Conservation (phyloP, 2,329 filamentous ascomycete genomes). For the Penicillium decumbens region DNA sequence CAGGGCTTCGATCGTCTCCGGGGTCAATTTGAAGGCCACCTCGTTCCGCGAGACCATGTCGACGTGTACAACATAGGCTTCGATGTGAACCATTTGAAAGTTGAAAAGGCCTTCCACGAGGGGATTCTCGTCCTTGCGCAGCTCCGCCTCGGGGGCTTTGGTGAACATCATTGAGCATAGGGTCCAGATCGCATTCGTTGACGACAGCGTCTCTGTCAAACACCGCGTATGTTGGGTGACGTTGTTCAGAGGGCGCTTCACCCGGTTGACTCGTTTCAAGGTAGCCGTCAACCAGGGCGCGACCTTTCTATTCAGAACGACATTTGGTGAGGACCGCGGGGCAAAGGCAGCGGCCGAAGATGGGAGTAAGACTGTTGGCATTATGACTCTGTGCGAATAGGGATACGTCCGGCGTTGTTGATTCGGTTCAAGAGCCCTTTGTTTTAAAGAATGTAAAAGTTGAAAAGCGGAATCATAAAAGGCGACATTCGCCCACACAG, state of each 20-base stretch:
- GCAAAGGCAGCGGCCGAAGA: slow-evolving; percentile 96
- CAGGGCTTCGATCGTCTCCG: slow-evolving; percentile 86
- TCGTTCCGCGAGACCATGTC: slow-evolving; percentile 98
- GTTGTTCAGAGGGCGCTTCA: slow-evolving; percentile 96
- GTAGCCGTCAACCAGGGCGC: slow-evolving; percentile 97
- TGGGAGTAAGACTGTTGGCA: slow-evolving; percentile 90
- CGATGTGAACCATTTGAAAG: slow-evolving; percentile 86
- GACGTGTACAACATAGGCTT: slow-evolving; percentile 97
- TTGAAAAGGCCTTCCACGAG: slow-evolving; percentile 84
- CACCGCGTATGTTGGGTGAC: slow-evolving; percentile 93
- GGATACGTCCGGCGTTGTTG: slow-evolving; percentile 44
- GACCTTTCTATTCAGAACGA: slow-evolving; percentile 85
- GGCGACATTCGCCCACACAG: slow-evolving; percentile 40
- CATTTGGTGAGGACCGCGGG: slow-evolving; percentile 86
- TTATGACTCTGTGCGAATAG: slow-evolving; percentile 54
- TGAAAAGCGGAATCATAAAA: slow-evolving; percentile 30
- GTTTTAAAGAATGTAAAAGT: slow-evolving; percentile 38
- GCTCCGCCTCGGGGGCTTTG: slow-evolving; percentile 79
- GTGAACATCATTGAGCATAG: slow-evolving; percentile 88
- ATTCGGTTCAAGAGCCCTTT: slow-evolving; percentile 35
- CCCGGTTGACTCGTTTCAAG: slow-evolving; percentile 90
- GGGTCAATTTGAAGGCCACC: slow-evolving; percentile 95
- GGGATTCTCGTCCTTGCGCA: slow-evolving; percentile 75
- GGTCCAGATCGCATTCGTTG: slow-evolving; percentile 87
- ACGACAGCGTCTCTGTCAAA: slow-evolving; percentile 89